These are phyloP conservation scores for Cyphellophora attinorum DNA, from an alignment of 2,329 filamentous ascomycete species.

Conservation along the genomic window DNA sequence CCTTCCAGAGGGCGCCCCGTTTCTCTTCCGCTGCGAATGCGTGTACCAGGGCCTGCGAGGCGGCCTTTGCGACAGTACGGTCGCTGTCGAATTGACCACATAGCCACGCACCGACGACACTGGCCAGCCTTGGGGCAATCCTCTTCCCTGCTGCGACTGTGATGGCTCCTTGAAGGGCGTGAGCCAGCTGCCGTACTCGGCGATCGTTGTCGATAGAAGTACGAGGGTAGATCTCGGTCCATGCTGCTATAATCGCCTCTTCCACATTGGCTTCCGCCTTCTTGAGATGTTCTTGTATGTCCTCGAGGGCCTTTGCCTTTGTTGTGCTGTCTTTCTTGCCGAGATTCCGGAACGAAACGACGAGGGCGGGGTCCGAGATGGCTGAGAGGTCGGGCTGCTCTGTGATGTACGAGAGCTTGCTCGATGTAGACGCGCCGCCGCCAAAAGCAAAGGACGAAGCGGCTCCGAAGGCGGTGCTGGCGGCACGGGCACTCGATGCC, in stretches of 20 bases:
- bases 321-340: conserved; percentile 89
- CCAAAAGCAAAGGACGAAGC: conserved; percentile 34
- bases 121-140: conserved; percentile 69
- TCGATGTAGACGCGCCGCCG: conserved; percentile 34
- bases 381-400: conserved; percentile 72
- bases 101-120: conserved; percentile 79
- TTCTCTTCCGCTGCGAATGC: conserved; percentile 79
- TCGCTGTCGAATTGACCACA: conserved; percentile 83
- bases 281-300: conserved; percentile 57
- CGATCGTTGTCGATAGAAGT: conserved; percentile 83
- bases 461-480: conserved; percentile 35
- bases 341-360: conserved; percentile 87
- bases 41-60: conserved; percentile 62
- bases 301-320: conserved; percentile 81
- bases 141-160: conserved; percentile 60
- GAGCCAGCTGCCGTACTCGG: conserved; percentile 77
- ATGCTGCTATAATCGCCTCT: conserved; percentile 72
- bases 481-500: conserved; percentile 54
- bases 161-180: conserved; percentile 60
- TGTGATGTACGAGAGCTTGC: conserved; percentile 76
- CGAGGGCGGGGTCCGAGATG: conserved; percentile 69
- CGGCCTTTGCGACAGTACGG: conserved; percentile 63
- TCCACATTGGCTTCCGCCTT: conserved; percentile 24
- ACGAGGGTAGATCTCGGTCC: conserved; percentile 83
- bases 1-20: conserved; percentile 62